A percentile compares a stretch with the other conserved stretches of the same genome.
Conservation (phyloP, 2,329 filamentous ascomycete genomes). For the Mariannaea elegans region DNA sequence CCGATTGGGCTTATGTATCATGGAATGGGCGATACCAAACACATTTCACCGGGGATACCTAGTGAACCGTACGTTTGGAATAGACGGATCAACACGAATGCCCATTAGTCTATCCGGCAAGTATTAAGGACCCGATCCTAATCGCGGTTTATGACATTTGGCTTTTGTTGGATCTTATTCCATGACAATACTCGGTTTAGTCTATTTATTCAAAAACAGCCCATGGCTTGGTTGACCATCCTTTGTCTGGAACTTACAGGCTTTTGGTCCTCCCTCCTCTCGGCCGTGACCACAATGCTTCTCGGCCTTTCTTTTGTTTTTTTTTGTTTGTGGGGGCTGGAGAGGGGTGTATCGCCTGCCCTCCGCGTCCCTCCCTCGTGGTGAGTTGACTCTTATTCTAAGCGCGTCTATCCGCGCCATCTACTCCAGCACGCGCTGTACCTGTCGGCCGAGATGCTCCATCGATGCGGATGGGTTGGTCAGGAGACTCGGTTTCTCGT, state of each 20-base stretch:
- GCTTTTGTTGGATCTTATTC: not conserved
- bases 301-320: constrained; percentile 1
- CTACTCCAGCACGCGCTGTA: too few species aligned
- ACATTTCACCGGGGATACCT: constrained; percentile 3
- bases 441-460: too few species aligned
- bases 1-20: not conserved
- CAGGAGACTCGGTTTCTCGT: too few species aligned
- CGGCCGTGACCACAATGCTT: not conserved
- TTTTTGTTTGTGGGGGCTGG: too few species aligned
- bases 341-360: too few species aligned
- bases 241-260: not conserved
- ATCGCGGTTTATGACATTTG: not conserved
- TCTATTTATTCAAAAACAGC: too few species aligned
- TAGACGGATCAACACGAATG: not conserved
- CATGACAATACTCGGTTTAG: not conserved
- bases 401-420: too few species aligned
- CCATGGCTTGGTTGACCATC: not conserved
- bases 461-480: too few species aligned
- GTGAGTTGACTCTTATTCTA: not conserved
- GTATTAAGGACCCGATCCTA: not conserved
- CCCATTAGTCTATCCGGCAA: not conserved
- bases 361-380: too few species aligned
- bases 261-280: not conserved
- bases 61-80: not conserved
- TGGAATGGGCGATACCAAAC: constrained; percentile 2